phyloP scores from a whole-genome alignment of 805 yeast genomes.

The Dipodascus geniculatus region DNA sequence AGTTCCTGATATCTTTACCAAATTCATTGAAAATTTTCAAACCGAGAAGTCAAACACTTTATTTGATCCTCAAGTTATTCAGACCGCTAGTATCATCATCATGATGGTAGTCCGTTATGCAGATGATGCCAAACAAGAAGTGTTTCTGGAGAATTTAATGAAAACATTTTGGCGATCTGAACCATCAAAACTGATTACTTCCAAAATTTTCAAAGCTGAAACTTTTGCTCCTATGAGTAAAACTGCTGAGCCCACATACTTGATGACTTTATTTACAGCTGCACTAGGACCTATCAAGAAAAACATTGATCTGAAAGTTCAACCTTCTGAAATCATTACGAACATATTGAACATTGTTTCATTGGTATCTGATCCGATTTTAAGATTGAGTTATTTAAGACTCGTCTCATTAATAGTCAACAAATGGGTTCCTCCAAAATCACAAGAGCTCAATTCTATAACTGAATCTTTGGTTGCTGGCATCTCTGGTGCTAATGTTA shows the following conservation, averaged over 20 bases:
- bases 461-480: not conserved
- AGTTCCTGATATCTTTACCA: slow-evolving; percentile 13
- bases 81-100: slow-evolving; percentile 7
- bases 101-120: slow-evolving; percentile 3
- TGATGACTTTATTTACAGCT: slow-evolving; percentile 8
- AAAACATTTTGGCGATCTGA: not conserved
- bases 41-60: slow-evolving; percentile 5
- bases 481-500: not conserved
- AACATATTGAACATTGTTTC: slow-evolving; percentile 12
- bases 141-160: not conserved
- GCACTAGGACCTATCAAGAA: slow-evolving; percentile 7
- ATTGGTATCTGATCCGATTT: slow-evolving; percentile 20
- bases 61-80: slow-evolving; percentile 4
- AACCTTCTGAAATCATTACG: slow-evolving; percentile 4
- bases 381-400: slow-evolving; percentile 46
- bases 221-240: not conserved
- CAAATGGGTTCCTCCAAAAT: slow-evolving; percentile 32
- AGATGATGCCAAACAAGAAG: not conserved
- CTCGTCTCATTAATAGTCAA: slow-evolving; percentile 44
- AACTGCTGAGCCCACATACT: not conserved
- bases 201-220: not conserved
- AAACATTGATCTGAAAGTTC: not conserved
- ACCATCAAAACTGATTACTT: not conserved
- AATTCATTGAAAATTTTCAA: slow-evolving; percentile 6
- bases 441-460: slow-evolving; percentile 12